phyloP scores from a whole-genome alignment of 192 early-diverging fungal species.

The Ramicandelaber brevisporus region DNA sequence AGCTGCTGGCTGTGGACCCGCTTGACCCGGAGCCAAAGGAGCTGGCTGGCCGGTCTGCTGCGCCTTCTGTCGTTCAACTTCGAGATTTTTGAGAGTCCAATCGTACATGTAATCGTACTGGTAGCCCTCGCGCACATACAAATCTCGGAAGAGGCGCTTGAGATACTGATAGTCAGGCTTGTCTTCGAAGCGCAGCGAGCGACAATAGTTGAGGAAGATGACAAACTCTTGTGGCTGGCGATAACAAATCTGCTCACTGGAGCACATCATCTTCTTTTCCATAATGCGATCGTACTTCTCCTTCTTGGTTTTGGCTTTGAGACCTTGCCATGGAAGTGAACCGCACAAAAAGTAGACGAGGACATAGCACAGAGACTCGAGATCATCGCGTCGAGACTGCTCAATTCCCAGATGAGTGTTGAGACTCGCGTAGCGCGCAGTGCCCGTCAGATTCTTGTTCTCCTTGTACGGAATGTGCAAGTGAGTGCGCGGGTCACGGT shows the following conservation, averaged over 20 bases:
- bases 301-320: conserved; percentile 70
- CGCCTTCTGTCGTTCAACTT: background rate
- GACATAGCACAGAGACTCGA: conserved; percentile 72
- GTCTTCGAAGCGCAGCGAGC: conserved; percentile 67
- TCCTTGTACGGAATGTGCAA: conserved; percentile 79
- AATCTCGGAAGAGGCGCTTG: conserved; percentile 60
- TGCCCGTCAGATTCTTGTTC: conserved; percentile 82
- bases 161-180: conserved; percentile 78
- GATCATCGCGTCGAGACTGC: conserved; percentile 73
- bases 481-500: conserved; percentile 55
- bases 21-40: conserved; percentile 2
- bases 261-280: conserved; percentile 77
- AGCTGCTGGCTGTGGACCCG: conserved; percentile 8
- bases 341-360: conserved; percentile 82
- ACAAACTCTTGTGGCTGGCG: conserved; percentile 68
- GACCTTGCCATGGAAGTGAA: conserved; percentile 75
- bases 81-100: conserved; percentile 49
- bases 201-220: conserved; percentile 67
- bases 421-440: conserved; percentile 76
- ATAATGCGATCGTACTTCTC: conserved; percentile 90
- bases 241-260: conserved; percentile 56
- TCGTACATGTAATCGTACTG: conserved; percentile 79
- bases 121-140: conserved; percentile 59
- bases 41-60: background rate
- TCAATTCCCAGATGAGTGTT: conserved; percentile 69